Conservation (phyloP, 768 basidiomycete species). For the Pisolithus orientalis region DNA sequence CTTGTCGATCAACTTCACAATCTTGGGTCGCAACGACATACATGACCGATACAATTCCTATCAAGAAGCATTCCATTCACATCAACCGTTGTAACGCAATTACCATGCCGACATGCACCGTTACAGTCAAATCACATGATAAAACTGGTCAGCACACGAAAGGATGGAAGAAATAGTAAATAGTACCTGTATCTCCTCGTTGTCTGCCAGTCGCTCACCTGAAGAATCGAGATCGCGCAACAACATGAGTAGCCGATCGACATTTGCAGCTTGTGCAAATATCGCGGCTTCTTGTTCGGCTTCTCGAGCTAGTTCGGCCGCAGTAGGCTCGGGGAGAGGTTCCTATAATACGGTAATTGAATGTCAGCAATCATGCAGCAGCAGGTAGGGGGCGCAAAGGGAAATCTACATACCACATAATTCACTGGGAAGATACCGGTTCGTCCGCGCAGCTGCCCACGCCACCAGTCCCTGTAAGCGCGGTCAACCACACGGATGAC, state of each 20-base stretch:
- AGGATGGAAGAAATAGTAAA: background rate
- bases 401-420: conserved; percentile 66
- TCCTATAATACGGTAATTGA: conserved; percentile 44
- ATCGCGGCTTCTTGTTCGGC: conserved; percentile 84
- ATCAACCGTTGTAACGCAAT: background rate
- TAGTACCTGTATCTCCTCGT: conserved; percentile 80
- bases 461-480: conserved; percentile 96
- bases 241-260: conserved; percentile 74
- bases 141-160: no score
- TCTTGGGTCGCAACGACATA: conserved; percentile 88
- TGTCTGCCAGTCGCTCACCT: conserved; percentile 81
- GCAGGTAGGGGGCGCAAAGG: background rate
- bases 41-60: conserved; percentile 88
- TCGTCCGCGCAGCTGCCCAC: conserved; percentile 82
- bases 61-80: conserved; percentile 1
- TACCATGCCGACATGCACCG: no score
- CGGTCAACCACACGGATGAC: conserved; percentile 93
- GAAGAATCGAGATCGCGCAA: conserved; percentile 67
- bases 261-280: conserved; percentile 79
- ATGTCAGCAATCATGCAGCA: background rate
- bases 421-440: conserved; percentile 97
- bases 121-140: no score
- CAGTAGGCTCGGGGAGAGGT: conserved; percentile 78
- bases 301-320: conserved; percentile 70
- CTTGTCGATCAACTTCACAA: conserved; percentile 94